Evolutionary conservation across 768 basidiomycete species (phyloP), one percentile per base, ranked within the genome.

Genomic region (Cystofilobasidium capitatum): DNA sequence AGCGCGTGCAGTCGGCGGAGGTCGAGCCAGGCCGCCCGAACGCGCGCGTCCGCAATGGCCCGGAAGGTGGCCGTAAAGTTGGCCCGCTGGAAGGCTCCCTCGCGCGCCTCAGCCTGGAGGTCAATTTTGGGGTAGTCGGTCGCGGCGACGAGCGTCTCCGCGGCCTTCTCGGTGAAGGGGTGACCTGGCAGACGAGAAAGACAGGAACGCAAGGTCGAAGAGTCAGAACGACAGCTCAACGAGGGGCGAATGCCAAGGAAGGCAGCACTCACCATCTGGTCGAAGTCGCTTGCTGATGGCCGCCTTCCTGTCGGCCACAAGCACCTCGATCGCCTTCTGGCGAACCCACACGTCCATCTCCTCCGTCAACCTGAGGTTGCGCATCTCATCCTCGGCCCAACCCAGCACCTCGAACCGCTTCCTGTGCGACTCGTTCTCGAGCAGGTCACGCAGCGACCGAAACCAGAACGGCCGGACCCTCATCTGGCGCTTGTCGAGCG

Each of bases 341-440:
- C 57, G 10, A 51, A 68, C 51, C 42, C 29, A 7, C 14, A 4
- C 5, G 33, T 68, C 66, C 54, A 58, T 35, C 54, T 68, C 60
- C 37, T 33, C n/a, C 1, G 60, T n/a, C 22, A 55, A 36, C 31
- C 61, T 42, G 31, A 55, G 35, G 36, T 36, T 6, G 13, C 60
- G 61, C 33, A 58, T 26, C 54, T 68, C 66, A 9, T 62, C 51
- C 54, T 68, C 66, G 24, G 61, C 66, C 66, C 66, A 68, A 4
- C 42, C 24, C 31, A 62, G 39, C 9, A 54, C 31, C 42, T 68
- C 61, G 42, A 55, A 68, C 33, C 37, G 36, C 51, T 62, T 47
- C 55, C 66, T 35, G 6, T 42, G 29, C 4, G 58, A 42, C 33
- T 54, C 58, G 57, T 24, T 26, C 8, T 29, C 44, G 59, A 36